Evolutionary conservation across 2,329 filamentous ascomycete species (phyloP), one percentile per base, ranked within the genome.

Genomic region (Leptodontidium sp.): DNA sequence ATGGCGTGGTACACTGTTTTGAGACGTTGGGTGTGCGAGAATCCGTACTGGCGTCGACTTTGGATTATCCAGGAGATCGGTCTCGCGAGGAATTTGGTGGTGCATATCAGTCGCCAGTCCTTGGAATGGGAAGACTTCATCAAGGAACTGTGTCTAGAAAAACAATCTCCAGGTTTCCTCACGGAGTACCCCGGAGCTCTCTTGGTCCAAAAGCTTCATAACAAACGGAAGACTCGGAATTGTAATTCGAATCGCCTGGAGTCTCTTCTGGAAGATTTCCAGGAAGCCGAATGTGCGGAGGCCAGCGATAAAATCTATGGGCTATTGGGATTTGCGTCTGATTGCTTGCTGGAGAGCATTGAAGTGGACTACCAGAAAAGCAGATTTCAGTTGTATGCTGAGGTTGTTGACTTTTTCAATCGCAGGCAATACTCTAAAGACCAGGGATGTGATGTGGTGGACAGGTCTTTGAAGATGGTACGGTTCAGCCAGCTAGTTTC

Each of bases 21-120:
- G 17, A 3, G 24, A 50, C 1, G 70, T 4, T 65, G 63, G 63
- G 38, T 65, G 32, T 32, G 3, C 4, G 26, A n/a, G 8, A 57
- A 65, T 53, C 12, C 47, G 61, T 43, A 64, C 21, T 47, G 45
- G 45, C 8, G 45, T 47, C 14, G 45, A 21, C 15, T 47, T 6
- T 47, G 45, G 45, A 47, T 47, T 14, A 47, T 47, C 15, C 45
- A 47, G n/a, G 45, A 47, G 45, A 21, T 47, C n/a, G 45, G 45
- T 6, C 45, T 74, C 1, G 85, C 45, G 45, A 47, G 45, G 45
- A 17, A 3, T 17, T 8, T 47, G n/a, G 14, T 47, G 14, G 45
- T 47, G 6, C 45, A 47, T 21, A n/a, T 47, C 12, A 47, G n/a
- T 12, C 2, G n/a, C 45, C 4, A 6, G 6, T 17, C 45, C 5